phyloP scores from a whole-genome alignment of 371 early-diverging fungal species.

The Syncephalastrum racemosum region DNA sequence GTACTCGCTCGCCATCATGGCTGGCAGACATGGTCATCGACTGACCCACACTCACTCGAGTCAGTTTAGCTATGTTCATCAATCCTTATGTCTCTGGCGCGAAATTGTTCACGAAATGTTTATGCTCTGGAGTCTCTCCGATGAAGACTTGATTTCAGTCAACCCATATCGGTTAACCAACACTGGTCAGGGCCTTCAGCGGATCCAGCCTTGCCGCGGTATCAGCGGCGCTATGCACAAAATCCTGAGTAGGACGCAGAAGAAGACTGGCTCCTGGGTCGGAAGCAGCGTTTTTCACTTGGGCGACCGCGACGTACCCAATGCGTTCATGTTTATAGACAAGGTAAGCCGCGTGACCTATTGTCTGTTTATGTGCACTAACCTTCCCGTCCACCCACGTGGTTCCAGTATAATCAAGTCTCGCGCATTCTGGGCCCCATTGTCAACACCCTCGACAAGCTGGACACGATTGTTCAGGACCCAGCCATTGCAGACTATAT shows the following conservation, averaged over 20 bases:
- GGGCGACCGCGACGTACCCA: slow-evolving; percentile 92
- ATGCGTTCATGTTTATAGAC: slow-evolving; percentile 96
- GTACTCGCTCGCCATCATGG: slow-evolving; percentile 83
- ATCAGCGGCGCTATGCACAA: slow-evolving; percentile 84
- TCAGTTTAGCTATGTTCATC: slow-evolving; percentile 92
- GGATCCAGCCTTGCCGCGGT: slow-evolving; percentile 79
- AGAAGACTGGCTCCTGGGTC: slow-evolving; percentile 88
- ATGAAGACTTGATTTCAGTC: slow-evolving; percentile 78
- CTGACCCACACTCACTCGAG: slow-evolving; percentile 88
- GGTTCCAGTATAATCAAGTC: slow-evolving; percentile 86
- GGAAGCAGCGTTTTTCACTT: slow-evolving; percentile 95
- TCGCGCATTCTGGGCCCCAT: slow-evolving; percentile 92
- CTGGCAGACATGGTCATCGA: slow-evolving; percentile 86
- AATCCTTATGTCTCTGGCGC: slow-evolving; percentile 92
- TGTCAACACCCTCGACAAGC: slow-evolving; percentile 67
- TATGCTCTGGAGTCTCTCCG: slow-evolving; percentile 91
- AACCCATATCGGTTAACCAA: slow-evolving; percentile 87
- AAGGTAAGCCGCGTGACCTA: slow-evolving; percentile 43
- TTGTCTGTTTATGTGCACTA: too few relatives aligned
- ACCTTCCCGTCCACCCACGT: not conserved
- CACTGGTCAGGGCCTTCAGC: slow-evolving; percentile 96
- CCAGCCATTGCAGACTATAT: slow-evolving; percentile 65
- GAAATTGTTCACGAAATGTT: slow-evolving; percentile 97
- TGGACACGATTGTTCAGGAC: slow-evolving; percentile 59
- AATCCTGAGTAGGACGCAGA: slow-evolving; percentile 83